Conservation (phyloP, 1,139 yeast species). For the Taphrina pruni region DNA sequence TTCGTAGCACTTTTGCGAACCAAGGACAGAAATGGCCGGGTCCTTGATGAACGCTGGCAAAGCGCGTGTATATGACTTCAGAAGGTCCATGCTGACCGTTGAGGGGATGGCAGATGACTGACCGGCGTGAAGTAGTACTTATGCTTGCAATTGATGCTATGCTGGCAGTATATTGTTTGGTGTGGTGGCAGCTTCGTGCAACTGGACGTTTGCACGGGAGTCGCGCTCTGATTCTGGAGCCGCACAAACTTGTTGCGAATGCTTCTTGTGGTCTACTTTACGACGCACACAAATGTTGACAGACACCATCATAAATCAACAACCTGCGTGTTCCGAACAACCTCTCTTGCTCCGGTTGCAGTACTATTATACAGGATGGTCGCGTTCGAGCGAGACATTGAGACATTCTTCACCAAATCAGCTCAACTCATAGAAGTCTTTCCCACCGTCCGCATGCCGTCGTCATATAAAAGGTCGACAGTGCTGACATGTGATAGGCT, state of each 20-base stretch:
- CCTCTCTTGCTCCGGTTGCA: no score
- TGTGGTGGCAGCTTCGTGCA: no score
- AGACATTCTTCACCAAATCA: constrained; percentile 25
- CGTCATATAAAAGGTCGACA: not conserved
- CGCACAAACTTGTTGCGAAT: not conserved
- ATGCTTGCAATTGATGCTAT: no score
- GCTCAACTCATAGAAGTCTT: constrained; percentile 25
- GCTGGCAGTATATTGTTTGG: no score
- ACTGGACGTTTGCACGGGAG: not conserved
- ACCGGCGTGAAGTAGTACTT: no score
- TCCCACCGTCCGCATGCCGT: constrained; percentile 21
- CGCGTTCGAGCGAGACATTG: constrained; percentile 31
- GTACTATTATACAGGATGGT: constrained; percentile 1
- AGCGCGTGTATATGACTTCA: constrained; percentile 10
- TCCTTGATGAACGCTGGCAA: constrained; percentile 29
- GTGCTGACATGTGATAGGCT: constrained; percentile 16
- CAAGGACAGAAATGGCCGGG: constrained; percentile 30
- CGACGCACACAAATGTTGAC: not conserved
- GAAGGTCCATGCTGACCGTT: not conserved
- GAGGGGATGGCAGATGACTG: no score
- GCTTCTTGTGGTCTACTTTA: no score
- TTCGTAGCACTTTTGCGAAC: constrained; percentile 32
- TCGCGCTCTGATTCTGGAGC: constrained; percentile 11
- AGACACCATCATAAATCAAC: not conserved
- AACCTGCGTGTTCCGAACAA: no score